Base-by-base conservation (phyloP, 1,284 basidiomycete species). In the Cutaneotrichosporon sp. region DNA sequence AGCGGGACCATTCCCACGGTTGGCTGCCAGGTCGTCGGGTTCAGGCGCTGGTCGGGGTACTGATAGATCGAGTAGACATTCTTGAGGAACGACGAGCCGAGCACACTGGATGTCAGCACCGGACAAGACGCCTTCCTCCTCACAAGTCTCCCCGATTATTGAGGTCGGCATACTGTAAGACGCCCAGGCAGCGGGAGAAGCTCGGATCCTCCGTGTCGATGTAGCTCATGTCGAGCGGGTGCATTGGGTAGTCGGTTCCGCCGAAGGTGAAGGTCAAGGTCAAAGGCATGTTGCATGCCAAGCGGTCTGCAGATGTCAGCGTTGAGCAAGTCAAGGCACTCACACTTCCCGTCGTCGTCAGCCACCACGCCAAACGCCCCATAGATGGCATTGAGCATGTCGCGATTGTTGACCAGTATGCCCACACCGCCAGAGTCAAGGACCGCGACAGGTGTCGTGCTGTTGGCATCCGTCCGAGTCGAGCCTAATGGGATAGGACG, bases 61-160 rank as follows among this genome's bases (percentile, higher is more conserved):
- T 74, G 70, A 63, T 70, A 80, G 45, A 80, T 68, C 9, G 78
- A 74, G 63, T 80, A 80, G 42, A 75, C 79, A 56, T 80, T 80
- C 64, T 78, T 79, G 47, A 80, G 56, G 58, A 79, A 80, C 2
- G 73, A 67, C 42, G 71, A 74, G 25, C 79, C 79, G 20, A 80
- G 67, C n/a, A 80, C 68, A 29, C 72, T 74, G 22, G 65, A 69
- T 11, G 54, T 36, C 20, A 55, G 42, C 24, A 42, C 7, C 18
- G 29, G 11, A 18, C 47, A 50, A 8, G 13, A 6, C 2, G 7
- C 18, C 31, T 11, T 9, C n/a, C n/a, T n/a, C 31, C 54, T 56
- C n/a, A 56, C 54, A 80, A 71, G 61, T 80, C 78, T 10, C 76
- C 77, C 18, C 66, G 49, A 20, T 69, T 59, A 49, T 69, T 70